Base-by-base conservation (phyloP, 176 grass and related monocot species). In the Raddia guianensis region DNA sequence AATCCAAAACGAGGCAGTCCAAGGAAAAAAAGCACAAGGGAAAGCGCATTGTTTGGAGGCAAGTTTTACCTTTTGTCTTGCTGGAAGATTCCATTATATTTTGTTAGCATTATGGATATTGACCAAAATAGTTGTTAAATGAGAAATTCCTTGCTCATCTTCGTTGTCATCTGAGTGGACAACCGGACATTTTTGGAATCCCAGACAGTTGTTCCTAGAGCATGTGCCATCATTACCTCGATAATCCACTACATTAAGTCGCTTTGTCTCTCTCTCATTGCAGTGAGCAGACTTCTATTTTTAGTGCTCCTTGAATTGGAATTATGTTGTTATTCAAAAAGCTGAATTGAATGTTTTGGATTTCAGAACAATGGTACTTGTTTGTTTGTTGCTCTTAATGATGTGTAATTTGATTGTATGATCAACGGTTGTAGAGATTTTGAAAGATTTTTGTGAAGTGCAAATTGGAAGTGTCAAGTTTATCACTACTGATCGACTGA, bases 1-100 rank as follows among this genome's bases (percentile, higher is more conserved):
- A 88, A 86, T 73, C 86, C 87, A 20, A 93, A 89, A 90, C 87
- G 86, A 74, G 86, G 81, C 66, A 97, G 88, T 75, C 94, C 94
- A 77, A 93, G 81, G 73, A 84, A 79, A 79, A 97, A 93, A 73
- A 62, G 8, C 53, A 60, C 69, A 48, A 91, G 91, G 73, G 94
- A 91, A 86, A 89, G 57, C 73, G 85, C 88, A 68, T 57, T 97
- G 61, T 89, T 89, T 83, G 77, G 88, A 80, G 88, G 94, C 64
- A 79, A 87, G 86, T 89, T 80, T 48, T 82, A 82, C 12, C n/a
- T 70, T 85, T n/a, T 19, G 12, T 20, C 34, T 49, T 80, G 34
- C 64, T 85, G 65, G 45, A 85, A 27, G 5, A 70, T 63, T 80
- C n/a, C 5, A 49, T 57, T 74, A 51, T 74, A 45, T 77, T 63